Evolutionary conservation across 257 asterid genomes (phyloP), one percentile per base, ranked within the genome.

Genomic region (Salvia hispanica): DNA sequence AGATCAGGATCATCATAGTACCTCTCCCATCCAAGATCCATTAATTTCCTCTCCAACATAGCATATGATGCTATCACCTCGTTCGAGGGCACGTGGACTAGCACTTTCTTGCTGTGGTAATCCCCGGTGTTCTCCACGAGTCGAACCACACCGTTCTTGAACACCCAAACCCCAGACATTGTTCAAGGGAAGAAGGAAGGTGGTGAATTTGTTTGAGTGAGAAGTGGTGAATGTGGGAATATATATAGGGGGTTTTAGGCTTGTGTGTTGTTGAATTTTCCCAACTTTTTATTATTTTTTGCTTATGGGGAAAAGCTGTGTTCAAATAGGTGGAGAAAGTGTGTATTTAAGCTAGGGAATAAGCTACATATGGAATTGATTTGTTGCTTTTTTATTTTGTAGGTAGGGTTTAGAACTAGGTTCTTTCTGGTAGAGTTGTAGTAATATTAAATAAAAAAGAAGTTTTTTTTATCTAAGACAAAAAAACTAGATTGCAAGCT

Each of bases 91-190:
- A 72, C 71, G 33, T 83, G 83, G 40, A 80, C 72, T 5, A 80
- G 31, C 76, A 69, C 48, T 52, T 82, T 79, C 78, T 72, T 74
- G 62, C 79, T 43, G 11, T 44, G 72, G 39, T 54, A 69, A 16
- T 79, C 84, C 2, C 75, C 85, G 0, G 81, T 70, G 15, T 82
- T 82, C 63, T 82, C 83, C 2, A 82, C 81, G 0, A 82, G 81
- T 0, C 85, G 74, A 31, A 82, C 83, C 1, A 79, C 81, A n/a
- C 87, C 85, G 51, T 79, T 72, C 51, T 82, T 79, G 85, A 79
- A 82, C 69, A 79, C 85, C 87, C 87, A 82, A 62, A 82, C 88
- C 60, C 87, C 87, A 9, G 87, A 79, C 87, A 82, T 82, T 50
- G 6, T 25, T 25, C 31, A 25, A 25, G 31, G 1, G 39, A 34